Percentiles rank a stretch among this genome's conserved stretches.
Evolutionary conservation across 345 rosid species (phyloP).

Genomic region (Turnera subulata): DNA sequence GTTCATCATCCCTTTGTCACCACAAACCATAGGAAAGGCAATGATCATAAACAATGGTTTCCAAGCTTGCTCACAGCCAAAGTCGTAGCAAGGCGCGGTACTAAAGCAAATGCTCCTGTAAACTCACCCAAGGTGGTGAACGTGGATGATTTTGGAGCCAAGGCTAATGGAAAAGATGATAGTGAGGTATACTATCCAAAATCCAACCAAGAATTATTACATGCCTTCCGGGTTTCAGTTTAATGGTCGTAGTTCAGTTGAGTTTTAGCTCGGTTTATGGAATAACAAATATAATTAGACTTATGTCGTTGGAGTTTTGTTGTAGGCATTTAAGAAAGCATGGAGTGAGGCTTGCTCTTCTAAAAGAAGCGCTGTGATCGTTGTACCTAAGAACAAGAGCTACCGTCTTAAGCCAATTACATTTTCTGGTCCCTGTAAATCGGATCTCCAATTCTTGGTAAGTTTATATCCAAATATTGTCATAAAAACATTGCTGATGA

Average conservation of each 20-base stretch:
- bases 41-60: too few relatives aligned
- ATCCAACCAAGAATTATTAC: neutral
- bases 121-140: slow-evolving; percentile 24
- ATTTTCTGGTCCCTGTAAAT: slow-evolving; percentile 81
- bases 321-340: slow-evolving; percentile 37
- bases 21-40: neutral
- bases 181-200: slow-evolving; percentile 16
- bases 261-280: too few relatives aligned
- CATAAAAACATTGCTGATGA: too few relatives aligned
- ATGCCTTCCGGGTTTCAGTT: too few relatives aligned
- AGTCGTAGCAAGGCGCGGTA: slow-evolving; percentile 2
- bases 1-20: neutral
- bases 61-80: too few relatives aligned
- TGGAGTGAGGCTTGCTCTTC: slow-evolving; percentile 20
- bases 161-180: slow-evolving; percentile 34
- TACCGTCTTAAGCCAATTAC: slow-evolving; percentile 56
- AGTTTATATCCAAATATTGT: too few relatives aligned
- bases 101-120: neutral
- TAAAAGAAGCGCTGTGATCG: slow-evolving; percentile 18
- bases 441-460: slow-evolving; percentile 58
- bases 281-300: too few relatives aligned
- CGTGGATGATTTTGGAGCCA: slow-evolving; percentile 42
- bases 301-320: too few relatives aligned
- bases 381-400: slow-evolving; percentile 46
- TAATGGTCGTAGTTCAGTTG: slow-evolving; percentile 3